Evolutionary conservation across 148 eudicot genomes (phyloP), one percentile per base, ranked within the genome.

Genomic region (Rhododendron griersonianum): DNA sequence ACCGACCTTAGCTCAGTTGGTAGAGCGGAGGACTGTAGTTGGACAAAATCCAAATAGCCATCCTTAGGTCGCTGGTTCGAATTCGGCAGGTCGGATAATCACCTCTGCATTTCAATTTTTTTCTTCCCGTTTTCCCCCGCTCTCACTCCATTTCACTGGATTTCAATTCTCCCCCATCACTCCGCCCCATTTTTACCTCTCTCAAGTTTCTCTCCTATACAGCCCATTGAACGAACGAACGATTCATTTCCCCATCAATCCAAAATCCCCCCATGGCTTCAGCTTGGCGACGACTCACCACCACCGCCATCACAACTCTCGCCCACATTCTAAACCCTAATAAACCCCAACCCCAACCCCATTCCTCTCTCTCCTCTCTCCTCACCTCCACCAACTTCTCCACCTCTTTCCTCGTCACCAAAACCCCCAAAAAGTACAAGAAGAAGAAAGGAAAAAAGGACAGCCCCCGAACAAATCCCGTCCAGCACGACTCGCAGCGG

Each of bases 11-110:
- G 92, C 93, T 91, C 93, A 91, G 92, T 89, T 90, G 93, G 93
- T 85, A 90, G 93, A 90, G 92, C 92, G 93, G 92, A 90, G 87
- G 93, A 91, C 93, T 90, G 92, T 91, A 91, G 93, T 91, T 23
- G 90, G 75, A 3, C 0, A 19, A 33, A 4, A 2, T 6, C 73
- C 44, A 0, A 16, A n/a, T 41, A 25, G 81, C 47, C 5, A 93
- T 94, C 94, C 96, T 93, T 93, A 95, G 93, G 95, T 92, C 93
- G 87, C 94, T 93, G 95, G 98, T 93, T 95, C 93, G 93, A 93
- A 87, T 95, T 94, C 91, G 93, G 93, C 89, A 90, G 94, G 96
- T 91, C 91, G 93, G 94, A 91, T 33, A 1, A 30, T 30, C 0
- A 30, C 30, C 30, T 30, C 30, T 30, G 0, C 30, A 0, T 30